These are phyloP conservation scores for Biscutella auriculata DNA, from an alignment of 441 rosid genomes.

Conservation along the genomic window DNA sequence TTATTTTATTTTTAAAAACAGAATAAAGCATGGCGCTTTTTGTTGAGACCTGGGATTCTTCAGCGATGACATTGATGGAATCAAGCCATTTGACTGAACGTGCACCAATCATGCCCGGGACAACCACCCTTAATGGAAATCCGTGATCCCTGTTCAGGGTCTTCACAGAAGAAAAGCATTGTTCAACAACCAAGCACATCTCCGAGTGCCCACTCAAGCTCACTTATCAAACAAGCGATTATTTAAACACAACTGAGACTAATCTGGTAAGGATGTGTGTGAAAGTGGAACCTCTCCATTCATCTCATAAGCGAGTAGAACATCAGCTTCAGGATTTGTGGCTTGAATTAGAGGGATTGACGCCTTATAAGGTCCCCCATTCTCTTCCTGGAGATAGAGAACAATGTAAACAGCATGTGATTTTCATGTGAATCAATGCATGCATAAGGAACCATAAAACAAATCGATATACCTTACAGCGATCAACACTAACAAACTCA, in stretches of 20 bases:
- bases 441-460: neutral
- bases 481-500: conserved; percentile 90
- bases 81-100: conserved; percentile 99
- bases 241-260: conserved; percentile 1
- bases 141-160: conserved; percentile 93
- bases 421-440: neutral
- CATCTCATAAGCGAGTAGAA: conserved; percentile 95
- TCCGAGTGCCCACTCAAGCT: neutral
- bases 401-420: too few relatives aligned
- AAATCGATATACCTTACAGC: conserved; percentile 57
- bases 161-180: conserved; percentile 19
- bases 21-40: neutral
- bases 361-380: conserved; percentile 93
- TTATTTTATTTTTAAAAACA: neutral
- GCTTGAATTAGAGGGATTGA: conserved; percentile 88
- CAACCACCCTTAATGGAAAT: conserved; percentile 77
- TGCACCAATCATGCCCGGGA: conserved; percentile 96
- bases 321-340: conserved; percentile 90
- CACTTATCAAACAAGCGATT: neutral
- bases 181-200: neutral
- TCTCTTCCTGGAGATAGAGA: conserved; percentile 61
- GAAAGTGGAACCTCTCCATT: conserved; percentile 60
- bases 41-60: conserved; percentile 68
- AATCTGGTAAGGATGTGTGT: neutral
- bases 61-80: conserved; percentile 61